These are phyloP conservation scores for Boletus vermiculosoides DNA, from an alignment of 768 basidiomycete species.

Conservation along the genomic window DNA sequence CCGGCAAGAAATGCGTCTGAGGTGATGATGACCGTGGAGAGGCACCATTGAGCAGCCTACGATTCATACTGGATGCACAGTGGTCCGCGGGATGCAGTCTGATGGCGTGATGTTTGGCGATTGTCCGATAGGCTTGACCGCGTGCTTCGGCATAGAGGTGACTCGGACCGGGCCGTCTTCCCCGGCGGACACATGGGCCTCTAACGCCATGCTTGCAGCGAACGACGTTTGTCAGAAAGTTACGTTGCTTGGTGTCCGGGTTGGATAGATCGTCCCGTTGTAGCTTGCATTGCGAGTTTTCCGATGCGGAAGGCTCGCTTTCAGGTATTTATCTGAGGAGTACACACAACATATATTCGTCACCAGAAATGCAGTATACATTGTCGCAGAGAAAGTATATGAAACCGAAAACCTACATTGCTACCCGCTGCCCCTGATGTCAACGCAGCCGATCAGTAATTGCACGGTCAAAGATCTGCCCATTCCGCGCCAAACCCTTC, in stretches of 20 bases:
- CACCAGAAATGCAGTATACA: not conserved
- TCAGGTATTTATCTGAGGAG: too few species aligned
- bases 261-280: not conserved
- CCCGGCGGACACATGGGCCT: not conserved
- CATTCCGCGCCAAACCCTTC: slow-evolving; percentile 59
- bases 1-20: not conserved
- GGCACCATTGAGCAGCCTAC: not conserved
- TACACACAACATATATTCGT: too few species aligned
- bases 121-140: too few species aligned
- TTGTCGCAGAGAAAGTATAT: too few species aligned
- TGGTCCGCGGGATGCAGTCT: not conserved
- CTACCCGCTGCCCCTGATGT: not conserved
- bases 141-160: not conserved
- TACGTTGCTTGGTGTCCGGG: not conserved
- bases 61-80: not conserved
- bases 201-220: not conserved
- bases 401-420: too few species aligned
- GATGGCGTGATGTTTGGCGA: not conserved
- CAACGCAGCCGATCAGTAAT: not conserved
- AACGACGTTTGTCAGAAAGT: not conserved
- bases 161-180: not conserved
- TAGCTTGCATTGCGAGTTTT: too few species aligned
- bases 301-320: too few species aligned
- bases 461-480: slow-evolving; percentile 25
- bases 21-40: not conserved